Evolutionary conservation across 768 basidiomycete genomes (phyloP), one percentile per base, ranked within the genome.

Genomic region (Gelatoporia subvermispora): DNA sequence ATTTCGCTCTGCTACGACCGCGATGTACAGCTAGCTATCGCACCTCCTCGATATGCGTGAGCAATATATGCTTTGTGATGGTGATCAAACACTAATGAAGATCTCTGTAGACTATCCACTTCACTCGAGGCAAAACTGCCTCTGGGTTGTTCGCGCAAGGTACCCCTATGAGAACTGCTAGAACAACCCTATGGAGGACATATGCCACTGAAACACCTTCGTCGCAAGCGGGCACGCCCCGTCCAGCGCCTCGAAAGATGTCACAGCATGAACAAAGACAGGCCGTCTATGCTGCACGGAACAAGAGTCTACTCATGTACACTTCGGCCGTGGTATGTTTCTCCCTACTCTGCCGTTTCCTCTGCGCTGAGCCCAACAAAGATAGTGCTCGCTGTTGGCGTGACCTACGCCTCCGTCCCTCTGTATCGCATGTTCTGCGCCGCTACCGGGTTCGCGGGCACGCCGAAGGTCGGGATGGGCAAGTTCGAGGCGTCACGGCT

Each of bases 391-490:
- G 85, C 82, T 2, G 69, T 88, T 3, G 95, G 95, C 15, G 76
- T 85, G 21, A 87, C 93, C n/a, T 99, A 99, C 64, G 96, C 96
- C 10, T 90, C 95, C 34, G 95, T 98, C 1, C 96, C 96, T 0
- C 75, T 97, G 15, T 99, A 99, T 67, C 86, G 96, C 52, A 93
- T 95, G 69, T 99, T 99, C 72, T 99, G 96, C 66, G 87, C 93
- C 7, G 91, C 94, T 13, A 99, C 96, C 3, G 96, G 96, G 8
- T 99, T 95, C 61, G 91, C 87, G 18, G 96, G 96, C 3, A 94
- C 92, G 21, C 96, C 96, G 13, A 83, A 89, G 34, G 89, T 93
- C 42, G 83, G 88, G 23, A 84, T 81, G n/a, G 89, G 84, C 35
- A 80, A 84, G 31, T 93, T 91, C 55, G 84, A 85, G 45, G 78